These are phyloP conservation scores for Fusarium zealandicum DNA, from an alignment of 2,329 filamentous ascomycete species.

Conservation along the genomic window DNA sequence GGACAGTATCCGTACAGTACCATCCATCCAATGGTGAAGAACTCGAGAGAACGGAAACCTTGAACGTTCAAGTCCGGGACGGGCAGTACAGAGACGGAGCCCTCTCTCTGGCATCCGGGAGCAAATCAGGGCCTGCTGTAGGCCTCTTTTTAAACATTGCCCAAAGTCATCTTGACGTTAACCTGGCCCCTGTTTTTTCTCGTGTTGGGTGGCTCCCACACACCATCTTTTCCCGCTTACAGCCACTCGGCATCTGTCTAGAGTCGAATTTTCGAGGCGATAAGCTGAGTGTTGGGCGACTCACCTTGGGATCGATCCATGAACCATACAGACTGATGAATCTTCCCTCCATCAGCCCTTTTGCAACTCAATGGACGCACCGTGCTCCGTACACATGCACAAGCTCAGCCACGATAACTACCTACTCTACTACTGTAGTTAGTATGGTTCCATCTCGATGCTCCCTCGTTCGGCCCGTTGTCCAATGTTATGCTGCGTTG, in stretches of 20 bases:
- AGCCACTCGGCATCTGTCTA: conserved; percentile 6
- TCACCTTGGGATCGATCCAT: no score
- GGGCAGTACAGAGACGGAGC: conserved; percentile 2
- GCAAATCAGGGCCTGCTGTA: conserved; percentile 10
- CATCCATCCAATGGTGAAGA: no score
- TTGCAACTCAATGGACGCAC: no score
- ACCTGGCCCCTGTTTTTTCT: conserved; percentile 35
- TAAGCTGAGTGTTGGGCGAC: no score
- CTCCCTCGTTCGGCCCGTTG: conserved; percentile 27
- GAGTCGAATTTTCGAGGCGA: neutral
- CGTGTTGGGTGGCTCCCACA: conserved; percentile 45
- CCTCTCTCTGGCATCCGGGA: neutral
- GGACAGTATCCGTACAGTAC: neutral
- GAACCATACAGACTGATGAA: no score
- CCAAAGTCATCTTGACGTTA: conserved; percentile 32
- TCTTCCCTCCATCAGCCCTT: no score
- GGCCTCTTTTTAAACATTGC: conserved; percentile 5
- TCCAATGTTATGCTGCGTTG: neutral
- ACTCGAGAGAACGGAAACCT: no score
- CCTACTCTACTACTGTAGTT: no score
- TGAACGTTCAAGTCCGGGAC: neutral
- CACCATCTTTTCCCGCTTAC: conserved; percentile 37
- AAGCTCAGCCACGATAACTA: conserved; percentile 35
- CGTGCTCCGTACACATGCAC: neutral
- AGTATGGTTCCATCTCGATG: conserved; percentile 28